A percentile compares a stretch with the other conserved stretches of the same genome.
These are phyloP conservation scores for Fomitopsis betulina DNA, from an alignment of 1,284 basidiomycete genomes.

Conservation along the genomic window DNA sequence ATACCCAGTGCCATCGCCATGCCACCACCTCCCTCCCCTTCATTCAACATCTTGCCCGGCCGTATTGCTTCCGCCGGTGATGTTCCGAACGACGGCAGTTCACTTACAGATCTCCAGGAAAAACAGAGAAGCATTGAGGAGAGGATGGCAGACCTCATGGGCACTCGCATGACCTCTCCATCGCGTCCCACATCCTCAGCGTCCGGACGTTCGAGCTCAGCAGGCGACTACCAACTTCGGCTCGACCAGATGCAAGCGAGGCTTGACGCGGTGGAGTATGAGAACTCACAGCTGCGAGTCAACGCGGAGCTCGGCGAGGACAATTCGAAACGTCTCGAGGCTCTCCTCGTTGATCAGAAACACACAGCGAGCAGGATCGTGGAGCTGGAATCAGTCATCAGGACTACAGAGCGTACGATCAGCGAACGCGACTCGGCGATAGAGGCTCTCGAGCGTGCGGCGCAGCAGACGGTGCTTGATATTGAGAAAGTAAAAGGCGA, in stretches of 20 bases:
- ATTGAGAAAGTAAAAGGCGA: slow-evolving; percentile 42
- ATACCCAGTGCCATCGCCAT: slow-evolving; percentile 72
- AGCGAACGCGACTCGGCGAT: slow-evolving; percentile 49
- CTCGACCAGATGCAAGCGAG: slow-evolving; percentile 44
- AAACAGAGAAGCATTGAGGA: slow-evolving; percentile 41
- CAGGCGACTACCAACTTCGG: slow-evolving; percentile 30
- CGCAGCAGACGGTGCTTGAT: slow-evolving; percentile 37
- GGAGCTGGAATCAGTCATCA: slow-evolving; percentile 46
- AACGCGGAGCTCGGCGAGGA: slow-evolving; percentile 25
- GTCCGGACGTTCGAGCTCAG: slow-evolving; percentile 14
- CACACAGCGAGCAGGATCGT: slow-evolving; percentile 35
- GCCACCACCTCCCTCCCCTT: slow-evolving; percentile 71
- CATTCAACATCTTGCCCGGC: slow-evolving; percentile 22
- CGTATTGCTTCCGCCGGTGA: slow-evolving; percentile 33
- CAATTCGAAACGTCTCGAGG: slow-evolving; percentile 20
- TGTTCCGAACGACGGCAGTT: slow-evolving; percentile 14
- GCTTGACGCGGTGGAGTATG: slow-evolving; percentile 53
- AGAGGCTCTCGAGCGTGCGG: slow-evolving; percentile 45
- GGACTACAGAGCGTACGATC: slow-evolving; percentile 39
- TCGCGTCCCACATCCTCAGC: slow-evolving; percentile 27
- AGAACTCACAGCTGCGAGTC: slow-evolving; percentile 29
- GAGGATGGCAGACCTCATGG: slow-evolving; percentile 41
- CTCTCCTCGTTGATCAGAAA: slow-evolving; percentile 44
- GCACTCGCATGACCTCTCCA: slow-evolving; percentile 25
- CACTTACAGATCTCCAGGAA: slow-evolving; percentile 32